phyloP scores from a whole-genome alignment of 257 asterid species.

The Verbena officinalis region DNA sequence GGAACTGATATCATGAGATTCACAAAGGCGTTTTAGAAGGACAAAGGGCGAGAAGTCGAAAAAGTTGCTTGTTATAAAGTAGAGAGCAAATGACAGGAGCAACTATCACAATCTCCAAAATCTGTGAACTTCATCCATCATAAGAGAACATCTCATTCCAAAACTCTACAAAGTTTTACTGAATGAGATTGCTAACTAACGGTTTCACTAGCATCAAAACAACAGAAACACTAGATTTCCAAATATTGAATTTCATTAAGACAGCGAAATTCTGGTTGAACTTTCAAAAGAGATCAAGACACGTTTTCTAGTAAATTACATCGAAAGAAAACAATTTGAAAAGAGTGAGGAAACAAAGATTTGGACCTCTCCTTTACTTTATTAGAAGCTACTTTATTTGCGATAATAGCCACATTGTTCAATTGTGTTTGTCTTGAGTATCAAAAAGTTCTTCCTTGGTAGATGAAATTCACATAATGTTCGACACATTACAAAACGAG shows the following conservation, averaged over 20 bases:
- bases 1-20: neutral
- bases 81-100: neutral
- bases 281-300: neutral
- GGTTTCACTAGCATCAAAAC: neutral
- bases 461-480: neutral
- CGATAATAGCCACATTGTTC: neutral
- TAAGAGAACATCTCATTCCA: neutral
- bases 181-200: neutral
- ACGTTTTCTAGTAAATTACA: neutral
- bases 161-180: neutral
- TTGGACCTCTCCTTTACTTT: neutral
- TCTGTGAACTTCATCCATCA: neutral
- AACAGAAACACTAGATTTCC: neutral
- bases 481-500: neutral
- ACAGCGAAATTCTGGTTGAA: neutral
- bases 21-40: neutral
- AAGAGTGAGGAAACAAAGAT: neutral
- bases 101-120: too few species aligned
- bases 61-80: neutral
- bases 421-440: too few species aligned
- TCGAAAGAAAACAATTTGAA: neutral
- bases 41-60: neutral
- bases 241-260: too few species aligned
- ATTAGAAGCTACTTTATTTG: neutral
- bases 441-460: neutral